Conservation (phyloP, 805 yeast genomes). For the Ogataea dorogensis region DNA sequence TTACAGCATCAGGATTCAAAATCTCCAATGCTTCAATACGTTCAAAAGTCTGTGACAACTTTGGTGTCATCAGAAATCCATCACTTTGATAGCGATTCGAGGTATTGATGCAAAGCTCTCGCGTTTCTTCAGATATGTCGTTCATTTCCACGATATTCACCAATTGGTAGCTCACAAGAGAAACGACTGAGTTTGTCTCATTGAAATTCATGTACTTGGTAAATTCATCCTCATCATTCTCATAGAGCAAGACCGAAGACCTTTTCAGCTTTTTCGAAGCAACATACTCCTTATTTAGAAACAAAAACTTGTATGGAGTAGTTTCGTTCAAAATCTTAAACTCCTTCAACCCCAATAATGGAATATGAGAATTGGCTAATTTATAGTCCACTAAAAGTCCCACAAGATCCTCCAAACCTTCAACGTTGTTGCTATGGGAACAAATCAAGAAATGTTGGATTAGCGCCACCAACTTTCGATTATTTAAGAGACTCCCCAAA, state of each 20-base stretch:
- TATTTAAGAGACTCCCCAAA: constrained; percentile 4
- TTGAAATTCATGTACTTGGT: constrained; percentile 6
- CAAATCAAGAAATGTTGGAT: constrained; percentile 16
- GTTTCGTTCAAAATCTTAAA: constrained; percentile 15
- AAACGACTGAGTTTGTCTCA: not conserved
- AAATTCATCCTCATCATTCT: constrained; percentile 20
- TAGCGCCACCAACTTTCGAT: constrained; percentile 7
- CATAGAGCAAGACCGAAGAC: constrained; percentile 16
- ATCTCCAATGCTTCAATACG: constrained; percentile 18
- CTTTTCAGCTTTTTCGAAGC: constrained; percentile 5
- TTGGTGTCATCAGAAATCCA: constrained; percentile 9
- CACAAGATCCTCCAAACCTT: constrained; percentile 11
- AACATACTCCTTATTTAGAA: constrained; percentile 14
- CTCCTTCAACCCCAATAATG: constrained; percentile 18
- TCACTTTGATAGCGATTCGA: constrained; percentile 10
- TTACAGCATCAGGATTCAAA: constrained; percentile 15
- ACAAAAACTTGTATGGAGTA: constrained; percentile 12
- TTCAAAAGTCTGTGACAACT: constrained; percentile 6
- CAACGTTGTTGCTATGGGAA: constrained; percentile 10
- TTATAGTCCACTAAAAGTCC: constrained; percentile 20
- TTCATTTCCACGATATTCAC: constrained; percentile 13
- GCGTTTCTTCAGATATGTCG: constrained; percentile 18
- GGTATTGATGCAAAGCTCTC: constrained; percentile 17
- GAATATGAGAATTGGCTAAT: constrained; percentile 8
- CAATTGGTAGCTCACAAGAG: constrained; percentile 17